phyloP scores from a whole-genome alignment of 1,284 basidiomycete species.

The Boletus putidus region DNA sequence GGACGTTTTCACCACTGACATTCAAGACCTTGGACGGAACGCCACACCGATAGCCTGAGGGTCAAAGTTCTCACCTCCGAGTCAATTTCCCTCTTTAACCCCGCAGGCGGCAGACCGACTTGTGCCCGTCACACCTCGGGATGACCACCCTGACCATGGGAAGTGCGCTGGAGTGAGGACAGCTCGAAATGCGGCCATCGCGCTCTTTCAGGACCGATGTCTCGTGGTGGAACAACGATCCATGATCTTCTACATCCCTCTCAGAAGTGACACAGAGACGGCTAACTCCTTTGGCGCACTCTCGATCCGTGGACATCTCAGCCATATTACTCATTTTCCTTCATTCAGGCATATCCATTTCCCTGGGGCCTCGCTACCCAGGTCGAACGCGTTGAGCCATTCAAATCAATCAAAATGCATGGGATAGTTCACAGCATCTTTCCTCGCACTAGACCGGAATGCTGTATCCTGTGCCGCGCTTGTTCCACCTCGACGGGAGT shows the following conservation, averaged over 20 bases:
- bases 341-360: slow-evolving; percentile 5
- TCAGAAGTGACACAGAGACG: not conserved
- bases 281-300: not conserved
- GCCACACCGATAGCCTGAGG: not conserved
- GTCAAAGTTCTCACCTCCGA: not conserved
- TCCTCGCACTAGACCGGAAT: slow-evolving; percentile 3
- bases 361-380: not conserved
- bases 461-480: slow-evolving; percentile 6
- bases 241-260: not conserved
- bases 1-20: not conserved
- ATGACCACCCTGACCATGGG: slow-evolving; percentile 25
- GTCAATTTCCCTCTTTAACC: slow-evolving; percentile 4
- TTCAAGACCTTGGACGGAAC: not conserved
- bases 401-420: slow-evolving; percentile 7
- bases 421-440: not conserved
- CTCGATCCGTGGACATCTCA: slow-evolving; percentile 20
- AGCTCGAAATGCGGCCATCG: slow-evolving; percentile 2
- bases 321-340: not conserved
- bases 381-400: not conserved
- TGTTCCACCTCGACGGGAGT: slow-evolving; percentile 10
- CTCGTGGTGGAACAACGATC: slow-evolving; percentile 9
- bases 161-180: not conserved
- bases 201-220: slow-evolving; percentile 6
- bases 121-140: not conserved
- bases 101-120: slow-evolving; percentile 10